A percentile compares a stretch with the other conserved stretches of the same genome.
Conservation (phyloP, 2,329 filamentous ascomycete genomes). For the Fusarium zealandicum region DNA sequence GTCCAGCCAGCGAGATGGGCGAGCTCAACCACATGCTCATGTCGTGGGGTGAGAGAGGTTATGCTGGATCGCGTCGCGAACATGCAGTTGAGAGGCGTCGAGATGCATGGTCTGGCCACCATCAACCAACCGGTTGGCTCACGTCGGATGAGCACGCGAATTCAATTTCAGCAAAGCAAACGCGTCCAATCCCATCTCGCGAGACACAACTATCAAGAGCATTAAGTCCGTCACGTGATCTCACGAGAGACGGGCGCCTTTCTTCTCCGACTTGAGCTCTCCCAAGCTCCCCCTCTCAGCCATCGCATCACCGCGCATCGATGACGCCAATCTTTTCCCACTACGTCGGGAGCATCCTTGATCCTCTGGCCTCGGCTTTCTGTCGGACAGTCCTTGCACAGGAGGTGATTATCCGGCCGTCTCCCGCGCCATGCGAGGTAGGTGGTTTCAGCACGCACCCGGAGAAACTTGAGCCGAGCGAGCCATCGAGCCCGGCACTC, state of each 20-base stretch:
- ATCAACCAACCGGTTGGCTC: too few relatives aligned
- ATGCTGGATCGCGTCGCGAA: not conserved
- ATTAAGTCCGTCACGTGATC: too few relatives aligned
- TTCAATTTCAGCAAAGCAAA: too few relatives aligned
- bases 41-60: not conserved
- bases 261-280: not conserved
- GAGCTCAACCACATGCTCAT: conserved; percentile 13
- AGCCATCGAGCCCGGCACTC: conserved; percentile 8
- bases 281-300: not conserved
- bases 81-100: conserved; percentile 6
- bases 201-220: too few relatives aligned
- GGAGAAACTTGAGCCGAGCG: conserved; percentile 28
- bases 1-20: conserved; percentile 18
- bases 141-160: too few relatives aligned
- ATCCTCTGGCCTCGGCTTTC: conserved; percentile 15
- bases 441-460: conserved; percentile 8
- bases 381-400: not conserved
- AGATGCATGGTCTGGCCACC: not conserved
- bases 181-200: too few relatives aligned
- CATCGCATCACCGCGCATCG: conserved; percentile 23
- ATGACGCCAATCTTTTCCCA: conserved; percentile 27
- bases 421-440: conserved; percentile 1
- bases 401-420: not conserved
- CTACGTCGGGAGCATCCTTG: not conserved
- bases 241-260: too few relatives aligned